Base-by-base conservation (phyloP, 2,329 filamentous ascomycete genomes). In the Onygenales sp. region DNA sequence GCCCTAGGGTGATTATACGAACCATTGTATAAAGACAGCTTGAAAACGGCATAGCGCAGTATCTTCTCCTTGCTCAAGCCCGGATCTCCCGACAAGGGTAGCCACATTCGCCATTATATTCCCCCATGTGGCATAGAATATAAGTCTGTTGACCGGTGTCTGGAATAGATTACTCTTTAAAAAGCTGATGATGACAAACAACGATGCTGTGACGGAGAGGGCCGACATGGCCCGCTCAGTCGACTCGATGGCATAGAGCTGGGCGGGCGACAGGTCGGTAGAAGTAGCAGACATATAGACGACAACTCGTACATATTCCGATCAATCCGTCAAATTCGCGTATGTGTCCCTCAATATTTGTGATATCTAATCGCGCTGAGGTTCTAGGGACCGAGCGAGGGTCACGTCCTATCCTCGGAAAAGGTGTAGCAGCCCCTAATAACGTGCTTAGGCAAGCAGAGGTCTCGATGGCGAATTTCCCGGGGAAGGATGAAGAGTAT, bases 11-110 rank as follows among this genome's bases (percentile, higher is more conserved):
- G 32, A n/a, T 10, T 31, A 67, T 84, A 61, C 45, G 27, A 70
- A 91, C 89, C 88, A 89, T 66, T 94, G 89, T 58, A 94, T 88
- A 8, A 94, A 68, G 59, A 91, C 86, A 0, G 75, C 87, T 63
- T 95, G 89, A 21, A 88, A 79, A 64, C 89, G 84, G 64, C 88
- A 93, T 5, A 91, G 69, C 2, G 79, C 75, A 11, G 77, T 75
- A 0, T 76, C 78, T 13, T 71, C 58, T 1, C 75, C 69, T 7
- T 72, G 63, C 2, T 63, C 59, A 6, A 88, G 70, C 41, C 82
- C 86, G 1, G 78, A 75, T 38, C 79, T 78, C 0, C 85, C 83
- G 63, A 92, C 87, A 36, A 92, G 69, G 0, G 88, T 90, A 1
- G 84, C 87, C 14, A 89, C 78, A 66, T 89, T 92, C 57, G 81